These are phyloP conservation scores for Nakazawaea ernobii DNA, from an alignment of 805 yeast genomes.

Conservation along the genomic window DNA sequence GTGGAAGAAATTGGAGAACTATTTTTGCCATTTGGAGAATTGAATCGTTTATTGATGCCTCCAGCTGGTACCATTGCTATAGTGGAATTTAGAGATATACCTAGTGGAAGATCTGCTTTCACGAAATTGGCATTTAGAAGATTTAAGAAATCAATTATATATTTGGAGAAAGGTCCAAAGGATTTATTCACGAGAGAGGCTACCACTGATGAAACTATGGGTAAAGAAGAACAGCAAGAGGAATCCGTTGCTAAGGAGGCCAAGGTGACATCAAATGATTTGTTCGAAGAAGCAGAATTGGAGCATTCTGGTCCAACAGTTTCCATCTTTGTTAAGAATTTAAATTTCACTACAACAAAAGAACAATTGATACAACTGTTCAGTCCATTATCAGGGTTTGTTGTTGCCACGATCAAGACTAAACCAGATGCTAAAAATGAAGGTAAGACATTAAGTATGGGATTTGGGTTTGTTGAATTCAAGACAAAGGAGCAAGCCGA, in stretches of 20 bases:
- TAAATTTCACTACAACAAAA: conserved; percentile 76
- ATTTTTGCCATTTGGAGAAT: conserved; percentile 73
- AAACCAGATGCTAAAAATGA: conserved; percentile 80
- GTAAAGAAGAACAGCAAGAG: conserved; percentile 21
- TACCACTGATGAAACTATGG: conserved; percentile 26
- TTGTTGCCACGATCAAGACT: conserved; percentile 74
- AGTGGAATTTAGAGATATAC: conserved; percentile 77
- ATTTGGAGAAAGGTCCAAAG: conserved; percentile 91
- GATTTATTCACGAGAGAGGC: conserved; percentile 67
- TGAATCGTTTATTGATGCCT: conserved; percentile 83
- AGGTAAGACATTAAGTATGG: conserved; percentile 80
- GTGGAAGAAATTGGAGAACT: conserved; percentile 75
- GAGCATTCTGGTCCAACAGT: conserved; percentile 67
- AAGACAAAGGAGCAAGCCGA: conserved; percentile 72
- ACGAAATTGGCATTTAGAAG: conserved; percentile 81
- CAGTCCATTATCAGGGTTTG: conserved; percentile 71
- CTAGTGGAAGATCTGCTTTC: conserved; percentile 87
- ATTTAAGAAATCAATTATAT: conserved; percentile 79
- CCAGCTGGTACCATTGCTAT: conserved; percentile 96
- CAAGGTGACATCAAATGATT: conserved; percentile 37
- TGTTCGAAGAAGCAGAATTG: conserved; percentile 28
- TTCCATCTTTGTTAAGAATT: conserved; percentile 86
- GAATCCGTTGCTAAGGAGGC: conserved; percentile 34
- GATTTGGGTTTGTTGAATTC: conserved; percentile 95
- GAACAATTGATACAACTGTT: conserved; percentile 54